These are phyloP conservation scores for Ramalina intermedia DNA, from an alignment of 495 filamentous ascomycete species.

Conservation along the genomic window DNA sequence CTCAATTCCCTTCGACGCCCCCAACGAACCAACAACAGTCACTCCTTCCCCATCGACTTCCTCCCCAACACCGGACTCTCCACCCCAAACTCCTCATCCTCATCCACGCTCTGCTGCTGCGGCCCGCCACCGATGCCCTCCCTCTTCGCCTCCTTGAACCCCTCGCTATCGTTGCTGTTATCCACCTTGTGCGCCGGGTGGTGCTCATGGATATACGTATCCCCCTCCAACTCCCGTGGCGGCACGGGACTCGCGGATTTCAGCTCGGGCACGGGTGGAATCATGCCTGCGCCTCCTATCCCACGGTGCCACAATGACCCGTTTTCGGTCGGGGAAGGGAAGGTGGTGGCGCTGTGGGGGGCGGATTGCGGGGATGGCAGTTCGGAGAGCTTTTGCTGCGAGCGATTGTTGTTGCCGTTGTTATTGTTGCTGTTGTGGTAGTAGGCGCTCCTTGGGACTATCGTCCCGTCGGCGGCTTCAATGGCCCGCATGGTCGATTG, in stretches of 20 bases:
- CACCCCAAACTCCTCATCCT: background rate
- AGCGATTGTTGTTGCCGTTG: background rate
- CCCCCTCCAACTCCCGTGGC: conserved; percentile 13
- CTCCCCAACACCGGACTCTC: background rate
- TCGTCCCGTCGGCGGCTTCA: background rate
- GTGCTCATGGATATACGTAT: conserved; percentile 12
- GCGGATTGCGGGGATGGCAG: conserved; percentile 1
- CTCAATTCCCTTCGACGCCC: background rate
- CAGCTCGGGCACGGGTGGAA: background rate
- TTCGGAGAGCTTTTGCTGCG: conserved; percentile 1
- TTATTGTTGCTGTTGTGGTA: background rate
- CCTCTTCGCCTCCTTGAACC: background rate
- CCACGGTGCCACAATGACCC: background rate
- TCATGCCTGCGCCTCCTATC: no score
- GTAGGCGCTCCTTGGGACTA: background rate
- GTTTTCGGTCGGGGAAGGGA: background rate
- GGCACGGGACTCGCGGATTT: background rate
- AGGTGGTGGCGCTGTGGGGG: background rate
- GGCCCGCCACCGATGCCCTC: no score
- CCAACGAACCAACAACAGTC: background rate
- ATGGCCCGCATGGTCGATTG: background rate
- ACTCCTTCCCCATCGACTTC: background rate
- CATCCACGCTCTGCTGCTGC: background rate
- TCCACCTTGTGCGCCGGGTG: conserved; percentile 11
- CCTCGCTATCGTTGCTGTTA: background rate